Evolutionary conservation across 352 stramenopile species (phyloP).

Genomic region (Phytophthora palmivora): DNA sequence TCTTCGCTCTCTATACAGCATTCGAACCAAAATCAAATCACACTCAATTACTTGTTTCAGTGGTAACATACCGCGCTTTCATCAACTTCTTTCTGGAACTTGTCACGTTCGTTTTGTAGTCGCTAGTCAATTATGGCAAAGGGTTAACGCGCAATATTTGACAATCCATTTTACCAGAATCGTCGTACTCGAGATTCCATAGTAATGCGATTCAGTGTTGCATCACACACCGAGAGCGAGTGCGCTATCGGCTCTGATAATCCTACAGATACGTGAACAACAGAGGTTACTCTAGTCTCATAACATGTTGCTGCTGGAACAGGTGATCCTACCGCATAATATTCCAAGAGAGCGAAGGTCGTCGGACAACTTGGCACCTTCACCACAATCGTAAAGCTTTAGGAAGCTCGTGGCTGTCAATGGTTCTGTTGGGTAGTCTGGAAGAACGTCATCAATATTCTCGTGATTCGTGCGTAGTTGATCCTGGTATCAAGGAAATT

Average conservation of each 20-base stretch:
- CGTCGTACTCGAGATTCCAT: slow-evolving; percentile 31
- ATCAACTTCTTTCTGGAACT: slow-evolving; percentile 54
- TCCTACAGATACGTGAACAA: slow-evolving; percentile 16
- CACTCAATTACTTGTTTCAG: not conserved
- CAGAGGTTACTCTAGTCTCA: not conserved
- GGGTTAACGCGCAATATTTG: slow-evolving; percentile 1
- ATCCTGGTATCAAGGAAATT: slow-evolving; percentile 10
- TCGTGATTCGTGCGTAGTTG: slow-evolving; percentile 35
- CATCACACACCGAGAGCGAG: slow-evolving; percentile 33
- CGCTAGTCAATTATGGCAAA: slow-evolving; percentile 23
- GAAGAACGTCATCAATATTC: slow-evolving; percentile 38
- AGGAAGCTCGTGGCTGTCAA: slow-evolving; percentile 29
- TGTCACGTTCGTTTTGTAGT: slow-evolving; percentile 41
- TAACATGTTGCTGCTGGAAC: not conserved
- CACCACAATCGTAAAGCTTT: slow-evolving; percentile 41
- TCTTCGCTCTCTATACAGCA: slow-evolving; percentile 48
- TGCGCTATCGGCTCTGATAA: slow-evolving; percentile 24
- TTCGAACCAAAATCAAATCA: not conserved
- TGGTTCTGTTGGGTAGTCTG: slow-evolving; percentile 11
- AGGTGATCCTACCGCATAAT: slow-evolving; percentile 40
- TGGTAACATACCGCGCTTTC: slow-evolving; percentile 48
- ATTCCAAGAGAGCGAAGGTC: slow-evolving; percentile 55
- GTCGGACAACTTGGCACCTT: slow-evolving; percentile 31
- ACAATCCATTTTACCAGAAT: not conserved
- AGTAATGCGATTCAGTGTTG: slow-evolving; percentile 30